These are phyloP conservation scores for Mycena floridula DNA, from an alignment of 768 basidiomycete genomes.

Conservation along the genomic window DNA sequence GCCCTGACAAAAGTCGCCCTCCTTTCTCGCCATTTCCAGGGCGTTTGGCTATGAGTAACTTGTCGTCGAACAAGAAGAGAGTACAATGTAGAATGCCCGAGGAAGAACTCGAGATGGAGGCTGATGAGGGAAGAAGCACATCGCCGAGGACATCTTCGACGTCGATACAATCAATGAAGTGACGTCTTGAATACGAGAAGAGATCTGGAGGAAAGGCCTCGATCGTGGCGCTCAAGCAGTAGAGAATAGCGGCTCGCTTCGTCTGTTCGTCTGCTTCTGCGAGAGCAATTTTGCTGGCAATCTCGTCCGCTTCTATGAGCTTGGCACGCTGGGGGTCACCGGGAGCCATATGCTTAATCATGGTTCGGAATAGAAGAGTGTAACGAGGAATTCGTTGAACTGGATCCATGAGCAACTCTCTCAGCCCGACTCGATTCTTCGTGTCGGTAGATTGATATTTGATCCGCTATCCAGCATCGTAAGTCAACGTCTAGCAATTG, in stretches of 20 bases:
- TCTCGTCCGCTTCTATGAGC: constrained; percentile 77
- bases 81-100: constrained; percentile 68
- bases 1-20: constrained; percentile 63
- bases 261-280: constrained; percentile 93
- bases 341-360: constrained; percentile 84
- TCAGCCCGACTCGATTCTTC: constrained; percentile 78
- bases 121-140: constrained; percentile 35
- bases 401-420: constrained; percentile 93
- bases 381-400: constrained; percentile 95
- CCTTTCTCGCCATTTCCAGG: constrained; percentile 70
- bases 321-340: constrained; percentile 73
- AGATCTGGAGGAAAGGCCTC: constrained; percentile 88
- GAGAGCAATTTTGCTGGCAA: constrained; percentile 84
- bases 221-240: constrained; percentile 75
- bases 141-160: constrained; percentile 75
- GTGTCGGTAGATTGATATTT: constrained; percentile 77
- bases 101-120: constrained; percentile 33
- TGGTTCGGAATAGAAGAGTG: constrained; percentile 85
- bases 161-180: constrained; percentile 87
- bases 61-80: constrained; percentile 92
- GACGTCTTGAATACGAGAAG: constrained; percentile 78
- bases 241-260: constrained; percentile 82
- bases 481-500: too few species aligned
- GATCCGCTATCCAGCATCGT: constrained; percentile 48
- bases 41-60: constrained; percentile 86